Conservation (phyloP, 768 basidiomycete genomes). For the Pleurotus djamor region DNA sequence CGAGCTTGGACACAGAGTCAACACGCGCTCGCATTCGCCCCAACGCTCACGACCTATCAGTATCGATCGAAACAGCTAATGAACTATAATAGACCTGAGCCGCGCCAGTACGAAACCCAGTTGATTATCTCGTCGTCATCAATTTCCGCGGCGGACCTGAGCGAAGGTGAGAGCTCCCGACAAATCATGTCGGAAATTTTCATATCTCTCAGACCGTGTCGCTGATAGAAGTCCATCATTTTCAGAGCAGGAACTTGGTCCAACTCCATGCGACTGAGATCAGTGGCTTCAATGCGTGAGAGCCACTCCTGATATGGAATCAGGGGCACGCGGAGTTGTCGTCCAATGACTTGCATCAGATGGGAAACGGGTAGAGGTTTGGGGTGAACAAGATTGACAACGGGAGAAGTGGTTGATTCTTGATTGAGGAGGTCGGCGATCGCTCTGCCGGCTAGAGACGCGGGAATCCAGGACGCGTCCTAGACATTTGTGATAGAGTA, state of each 20-base stretch:
- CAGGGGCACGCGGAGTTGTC: conserved; percentile 21
- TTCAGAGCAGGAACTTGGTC: conserved; percentile 8
- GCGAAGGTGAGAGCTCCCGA: background rate
- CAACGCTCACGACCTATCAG: too few species aligned
- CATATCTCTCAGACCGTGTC: background rate
- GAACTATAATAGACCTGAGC: background rate
- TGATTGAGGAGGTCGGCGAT: conserved; percentile 24
- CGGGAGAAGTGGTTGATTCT: conserved; percentile 11
- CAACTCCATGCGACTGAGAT: background rate
- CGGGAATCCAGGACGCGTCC: conserved; percentile 41
- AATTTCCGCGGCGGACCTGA: background rate
- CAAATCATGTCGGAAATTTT: background rate
- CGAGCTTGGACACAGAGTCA: too few species aligned
- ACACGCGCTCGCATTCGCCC: too few species aligned
- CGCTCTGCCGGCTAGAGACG: conserved; percentile 30
- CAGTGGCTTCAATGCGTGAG: conserved; percentile 14
- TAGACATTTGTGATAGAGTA: conserved; percentile 10
- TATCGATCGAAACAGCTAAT: too few species aligned
- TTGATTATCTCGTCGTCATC: background rate
- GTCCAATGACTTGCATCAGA: conserved; percentile 22
- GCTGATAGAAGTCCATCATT: background rate
- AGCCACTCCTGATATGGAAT: conserved; percentile 34
- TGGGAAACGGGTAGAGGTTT: conserved; percentile 25
- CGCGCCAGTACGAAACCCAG: background rate
- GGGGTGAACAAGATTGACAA: conserved; percentile 38